Evolutionary conservation across 192 early-diverging fungal species (phyloP).

Genomic region (Coemansia sp.): DNA sequence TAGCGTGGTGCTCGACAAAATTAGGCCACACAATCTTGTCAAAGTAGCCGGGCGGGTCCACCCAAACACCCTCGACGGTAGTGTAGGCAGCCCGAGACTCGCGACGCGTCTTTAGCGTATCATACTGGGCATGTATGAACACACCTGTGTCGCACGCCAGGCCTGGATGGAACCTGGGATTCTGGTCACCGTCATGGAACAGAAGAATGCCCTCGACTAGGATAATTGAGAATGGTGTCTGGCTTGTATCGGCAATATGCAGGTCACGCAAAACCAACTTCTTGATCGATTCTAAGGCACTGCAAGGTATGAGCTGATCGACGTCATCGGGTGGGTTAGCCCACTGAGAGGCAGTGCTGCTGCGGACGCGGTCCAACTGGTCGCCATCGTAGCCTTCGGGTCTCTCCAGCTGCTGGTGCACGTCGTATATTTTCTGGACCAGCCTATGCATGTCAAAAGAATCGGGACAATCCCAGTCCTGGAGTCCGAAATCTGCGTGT

Average conservation of each 20-base stretch:
- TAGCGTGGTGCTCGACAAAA: conserved; percentile 47
- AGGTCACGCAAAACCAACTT: conserved; percentile 4
- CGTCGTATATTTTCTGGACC: conserved; percentile 4
- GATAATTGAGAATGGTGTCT: conserved; percentile 28
- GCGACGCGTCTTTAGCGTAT: conserved; percentile 62
- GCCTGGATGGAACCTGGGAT: conserved; percentile 48
- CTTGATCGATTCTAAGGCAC: conserved; percentile 8
- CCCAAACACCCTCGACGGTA: conserved; percentile 77
- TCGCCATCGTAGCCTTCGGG: background rate
- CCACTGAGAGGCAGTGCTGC: conserved; percentile 44
- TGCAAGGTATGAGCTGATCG: conserved; percentile 13
- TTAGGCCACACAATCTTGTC: conserved; percentile 76
- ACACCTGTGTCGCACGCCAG: conserved; percentile 20
- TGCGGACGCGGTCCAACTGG: background rate
- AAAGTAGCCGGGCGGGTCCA: conserved; percentile 75
- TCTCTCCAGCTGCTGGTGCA: conserved; percentile 6
- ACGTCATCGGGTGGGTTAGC: conserved; percentile 46
- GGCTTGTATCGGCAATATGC: background rate
- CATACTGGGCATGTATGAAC: conserved; percentile 57
- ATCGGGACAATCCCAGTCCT: conserved; percentile 80
- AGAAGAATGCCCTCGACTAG: conserved; percentile 78
- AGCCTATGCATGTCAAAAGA: conserved; percentile 58
- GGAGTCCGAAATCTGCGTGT: conserved; percentile 52
- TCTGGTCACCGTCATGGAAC: conserved; percentile 54
- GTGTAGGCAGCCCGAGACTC: conserved; percentile 64